Percentiles rank a stretch among this genome's conserved stretches.
phyloP scores from a whole-genome alignment of 2,329 filamentous ascomycete genomes.

The Fusarium torreyae region DNA sequence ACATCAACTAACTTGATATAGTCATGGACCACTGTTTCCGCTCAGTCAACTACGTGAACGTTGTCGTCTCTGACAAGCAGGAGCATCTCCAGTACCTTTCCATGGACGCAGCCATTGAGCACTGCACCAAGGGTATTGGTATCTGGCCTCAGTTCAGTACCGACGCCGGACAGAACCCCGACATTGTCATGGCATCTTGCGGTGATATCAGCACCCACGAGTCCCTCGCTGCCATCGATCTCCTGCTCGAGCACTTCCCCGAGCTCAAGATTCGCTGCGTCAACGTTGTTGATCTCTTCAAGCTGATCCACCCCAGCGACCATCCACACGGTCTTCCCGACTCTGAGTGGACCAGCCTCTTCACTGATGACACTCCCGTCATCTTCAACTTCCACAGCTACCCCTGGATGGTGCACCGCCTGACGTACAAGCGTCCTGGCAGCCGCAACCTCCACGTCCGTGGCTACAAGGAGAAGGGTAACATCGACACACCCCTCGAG shows the following conservation, averaged over 20 bases:
- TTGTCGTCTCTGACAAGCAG: slow-evolving; percentile 85
- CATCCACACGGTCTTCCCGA: slow-evolving; percentile 82
- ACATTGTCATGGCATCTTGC: slow-evolving; percentile 82
- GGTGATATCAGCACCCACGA: slow-evolving; percentile 83
- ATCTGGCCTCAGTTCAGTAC: slow-evolving; percentile 86
- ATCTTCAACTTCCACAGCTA: slow-evolving; percentile 91
- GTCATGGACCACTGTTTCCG: slow-evolving; percentile 83
- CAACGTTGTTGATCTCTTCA: slow-evolving; percentile 87
- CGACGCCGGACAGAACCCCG: slow-evolving; percentile 77
- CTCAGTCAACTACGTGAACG: slow-evolving; percentile 84
- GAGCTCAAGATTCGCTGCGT: slow-evolving; percentile 83
- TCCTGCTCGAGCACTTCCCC: slow-evolving; percentile 80
- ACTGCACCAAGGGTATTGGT: slow-evolving; percentile 84
- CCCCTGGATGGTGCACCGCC: slow-evolving; percentile 82
- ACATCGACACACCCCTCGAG: slow-evolving; percentile 86
- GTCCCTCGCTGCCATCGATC: slow-evolving; percentile 79
- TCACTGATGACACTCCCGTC: slow-evolving; percentile 79
- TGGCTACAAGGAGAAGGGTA: slow-evolving; percentile 87
- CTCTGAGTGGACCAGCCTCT: slow-evolving; percentile 76
- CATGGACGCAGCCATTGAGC: slow-evolving; percentile 79
- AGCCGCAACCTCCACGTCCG: slow-evolving; percentile 79
- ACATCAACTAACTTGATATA: slow-evolving; percentile 37
- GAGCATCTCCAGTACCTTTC: slow-evolving; percentile 82
- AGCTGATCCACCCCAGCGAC: slow-evolving; percentile 77
- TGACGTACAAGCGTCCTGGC: slow-evolving; percentile 82